A percentile compares a stretch with the other conserved stretches of the same genome.
phyloP scores from a whole-genome alignment of 805 yeast genomes.

The Kuraishia molischiana region DNA sequence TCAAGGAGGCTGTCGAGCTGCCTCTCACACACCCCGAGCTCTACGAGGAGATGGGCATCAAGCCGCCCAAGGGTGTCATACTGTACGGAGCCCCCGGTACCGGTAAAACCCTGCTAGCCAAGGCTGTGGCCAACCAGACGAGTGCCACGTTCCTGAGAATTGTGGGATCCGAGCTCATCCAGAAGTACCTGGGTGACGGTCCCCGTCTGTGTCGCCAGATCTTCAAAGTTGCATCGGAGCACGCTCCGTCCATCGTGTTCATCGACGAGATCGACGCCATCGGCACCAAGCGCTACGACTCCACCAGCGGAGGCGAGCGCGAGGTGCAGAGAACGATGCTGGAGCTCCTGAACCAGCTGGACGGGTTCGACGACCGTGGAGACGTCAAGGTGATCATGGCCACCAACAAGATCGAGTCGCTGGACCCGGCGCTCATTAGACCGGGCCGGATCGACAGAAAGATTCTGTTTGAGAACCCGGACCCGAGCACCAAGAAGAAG shows the following conservation, averaged over 20 bases:
- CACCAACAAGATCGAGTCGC: constrained; percentile 85
- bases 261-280: constrained; percentile 98
- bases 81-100: constrained; percentile 98
- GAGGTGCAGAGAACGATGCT: constrained; percentile 97
- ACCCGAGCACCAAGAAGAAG: constrained; percentile 85
- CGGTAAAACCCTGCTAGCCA: constrained; percentile 90
- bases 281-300: constrained; percentile 96
- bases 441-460: constrained; percentile 97
- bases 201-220: constrained; percentile 91
- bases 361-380: constrained; percentile 95
- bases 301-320: constrained; percentile 89
- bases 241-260: constrained; percentile 97
- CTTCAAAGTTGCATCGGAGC: constrained; percentile 93
- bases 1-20: constrained; percentile 92
- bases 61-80: constrained; percentile 97
- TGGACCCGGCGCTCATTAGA: constrained; percentile 93
- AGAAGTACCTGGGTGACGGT: constrained; percentile 96
- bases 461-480: constrained; percentile 93
- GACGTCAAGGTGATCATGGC: constrained; percentile 98
- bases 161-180: constrained; percentile 95
- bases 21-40: constrained; percentile 95
- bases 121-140: constrained; percentile 97
- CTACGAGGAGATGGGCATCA: constrained; percentile 97
- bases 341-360: constrained; percentile 89
- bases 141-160: constrained; percentile 92